A percentile compares a stretch with the other conserved stretches of the same genome.
These are phyloP conservation scores for Cyclocybe aegerita DNA, from an alignment of 768 basidiomycete species.

Conservation along the genomic window DNA sequence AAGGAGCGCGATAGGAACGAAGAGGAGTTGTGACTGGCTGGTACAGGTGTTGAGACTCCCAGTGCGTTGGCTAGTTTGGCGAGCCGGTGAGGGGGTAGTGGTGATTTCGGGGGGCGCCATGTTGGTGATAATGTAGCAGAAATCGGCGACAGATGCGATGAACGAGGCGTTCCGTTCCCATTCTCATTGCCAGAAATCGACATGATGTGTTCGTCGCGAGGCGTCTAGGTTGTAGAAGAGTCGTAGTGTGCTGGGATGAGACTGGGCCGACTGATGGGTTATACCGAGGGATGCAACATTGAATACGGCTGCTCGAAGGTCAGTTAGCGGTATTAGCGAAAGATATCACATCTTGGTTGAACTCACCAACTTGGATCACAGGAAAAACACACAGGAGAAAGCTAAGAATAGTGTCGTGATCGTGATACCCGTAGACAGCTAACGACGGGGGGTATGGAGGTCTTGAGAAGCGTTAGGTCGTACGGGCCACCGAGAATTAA, in stretches of 20 bases:
- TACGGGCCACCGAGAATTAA: background rate
- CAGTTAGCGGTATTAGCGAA: background rate
- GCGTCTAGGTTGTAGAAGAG: background rate
- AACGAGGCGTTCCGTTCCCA: conserved; percentile 19
- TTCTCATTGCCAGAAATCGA: conserved; percentile 20
- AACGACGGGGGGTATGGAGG: background rate
- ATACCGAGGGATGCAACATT: conserved; percentile 13
- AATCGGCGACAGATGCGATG: conserved; percentile 22
- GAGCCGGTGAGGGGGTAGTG: conserved; percentile 72
- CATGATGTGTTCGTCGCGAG: conserved; percentile 18
- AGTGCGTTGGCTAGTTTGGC: conserved; percentile 86
- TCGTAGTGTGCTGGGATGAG: background rate
- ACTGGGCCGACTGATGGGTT: background rate
- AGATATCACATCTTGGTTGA: background rate
- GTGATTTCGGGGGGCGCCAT: conserved; percentile 71
- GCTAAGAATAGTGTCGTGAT: conserved; percentile 18
- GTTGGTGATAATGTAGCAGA: conserved; percentile 30
- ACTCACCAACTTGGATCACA: background rate
- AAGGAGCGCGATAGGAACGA: conserved; percentile 33
- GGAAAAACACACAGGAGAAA: conserved; percentile 5
- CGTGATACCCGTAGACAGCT: conserved; percentile 4
- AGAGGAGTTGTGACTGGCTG: conserved; percentile 39
- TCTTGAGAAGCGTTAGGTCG: background rate
- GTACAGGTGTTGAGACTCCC: conserved; percentile 75
- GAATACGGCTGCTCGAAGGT: background rate